Conservation (phyloP, 768 basidiomycete genomes). For the Sporobolomyces pararoseus region DNA sequence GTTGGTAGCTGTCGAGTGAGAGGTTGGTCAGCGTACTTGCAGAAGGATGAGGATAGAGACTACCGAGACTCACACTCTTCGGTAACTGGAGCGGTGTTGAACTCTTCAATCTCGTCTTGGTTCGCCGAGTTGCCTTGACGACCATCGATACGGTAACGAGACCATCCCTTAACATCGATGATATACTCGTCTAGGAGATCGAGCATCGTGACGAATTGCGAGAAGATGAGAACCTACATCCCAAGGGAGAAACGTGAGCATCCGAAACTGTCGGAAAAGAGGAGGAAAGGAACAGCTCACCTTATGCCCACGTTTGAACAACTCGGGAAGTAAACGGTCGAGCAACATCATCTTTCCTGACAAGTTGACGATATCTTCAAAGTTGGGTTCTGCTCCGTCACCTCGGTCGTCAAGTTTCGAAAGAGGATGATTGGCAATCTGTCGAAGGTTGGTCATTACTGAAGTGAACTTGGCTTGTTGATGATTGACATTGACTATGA, state of each 20-base stretch:
- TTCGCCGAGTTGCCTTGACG: slow-evolving; percentile 52
- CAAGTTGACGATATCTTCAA: slow-evolving; percentile 67
- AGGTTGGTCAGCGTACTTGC: not conserved
- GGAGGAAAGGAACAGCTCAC: not conserved
- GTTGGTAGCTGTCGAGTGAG: slow-evolving; percentile 40
- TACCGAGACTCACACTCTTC: slow-evolving; percentile 54
- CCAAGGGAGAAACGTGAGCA: too few relatives aligned
- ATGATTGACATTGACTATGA: not conserved
- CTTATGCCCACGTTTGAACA: slow-evolving; percentile 77
- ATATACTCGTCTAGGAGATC: slow-evolving; percentile 79
- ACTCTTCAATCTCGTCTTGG: slow-evolving; percentile 70
- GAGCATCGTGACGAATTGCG: slow-evolving; percentile 94
- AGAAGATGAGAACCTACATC: slow-evolving; percentile 52
- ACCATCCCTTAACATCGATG: slow-evolving; percentile 12
- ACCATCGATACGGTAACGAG: slow-evolving; percentile 63
- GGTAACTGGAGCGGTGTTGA: slow-evolving; percentile 57
- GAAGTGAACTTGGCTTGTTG: slow-evolving; percentile 17
- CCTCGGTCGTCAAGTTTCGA: slow-evolving; percentile 73
- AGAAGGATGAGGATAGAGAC: slow-evolving; percentile 45
- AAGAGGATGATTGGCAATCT: slow-evolving; percentile 61
- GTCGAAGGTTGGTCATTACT: slow-evolving; percentile 58
- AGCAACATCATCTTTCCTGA: slow-evolving; percentile 98
- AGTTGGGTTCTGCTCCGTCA: slow-evolving; percentile 76
- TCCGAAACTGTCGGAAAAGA: slow-evolving; percentile 52
- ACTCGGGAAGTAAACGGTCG: slow-evolving; percentile 74